Base-by-base conservation (phyloP, 2,329 filamentous ascomycete species). In the Fusarium sp. region DNA sequence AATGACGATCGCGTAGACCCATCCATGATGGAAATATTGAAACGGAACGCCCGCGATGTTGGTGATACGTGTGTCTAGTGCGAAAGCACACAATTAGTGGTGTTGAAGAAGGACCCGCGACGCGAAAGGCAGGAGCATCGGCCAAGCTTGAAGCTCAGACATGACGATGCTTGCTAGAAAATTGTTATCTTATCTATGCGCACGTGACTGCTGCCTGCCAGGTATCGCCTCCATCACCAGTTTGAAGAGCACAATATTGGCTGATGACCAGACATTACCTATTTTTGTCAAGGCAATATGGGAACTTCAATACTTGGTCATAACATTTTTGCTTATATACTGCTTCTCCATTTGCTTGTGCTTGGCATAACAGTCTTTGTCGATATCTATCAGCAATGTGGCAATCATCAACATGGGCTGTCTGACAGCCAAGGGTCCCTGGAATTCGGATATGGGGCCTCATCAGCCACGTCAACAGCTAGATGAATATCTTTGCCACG, bases 1-100 rank as follows among this genome's bases (percentile, higher is more conserved):
- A 88, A 89, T 1, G 84, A 76, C 3, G 76, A 75, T 50, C 76
- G 70, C 45, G 77, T 76, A 59, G 79, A 78, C 52, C 76, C 70
- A 27, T 81, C 79, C 83, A 84, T 84, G 63, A 27, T 80, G 65
- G n/a, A 14, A 38, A 32, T 43, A 1, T 17, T 22, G 2, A 52
- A 52, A 32, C 50, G 58, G 37, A 45, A 6, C 20, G 22, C 25
- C 45, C n/a, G 54, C 27, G 32, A 30, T 63, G 27, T 15, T 40
- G 9, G 9, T 37, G 7, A n/a, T 38, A 52, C 50, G 32, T 33
- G 57, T 43, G 27, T 52, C 2, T 35, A 22, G 65, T 69, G 75
- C 69, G 59, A 60, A 57, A 50, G 54, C 71, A 71, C 73, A 75
- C 65, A 65, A 68, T 60, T 32, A 47, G n/a, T 37, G 27, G 61